These are phyloP conservation scores for Skeletonema tropicum DNA, from an alignment of 108 stramenopile species.

Conservation along the genomic window DNA sequence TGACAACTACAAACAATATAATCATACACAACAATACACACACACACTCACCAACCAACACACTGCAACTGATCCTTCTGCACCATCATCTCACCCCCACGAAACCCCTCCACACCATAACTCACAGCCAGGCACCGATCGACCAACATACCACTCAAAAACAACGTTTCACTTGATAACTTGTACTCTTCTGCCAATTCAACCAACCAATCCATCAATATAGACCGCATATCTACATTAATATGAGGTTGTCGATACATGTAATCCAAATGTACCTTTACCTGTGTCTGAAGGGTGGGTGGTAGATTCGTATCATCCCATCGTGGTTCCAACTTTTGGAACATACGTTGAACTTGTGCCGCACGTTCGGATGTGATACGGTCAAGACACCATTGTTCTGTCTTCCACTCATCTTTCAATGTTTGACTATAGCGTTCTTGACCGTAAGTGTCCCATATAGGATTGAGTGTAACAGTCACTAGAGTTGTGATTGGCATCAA, in stretches of 20 bases:
- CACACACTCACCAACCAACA: slow-evolving; percentile 60
- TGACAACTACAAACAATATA: not conserved
- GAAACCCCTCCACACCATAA: slow-evolving; percentile 8
- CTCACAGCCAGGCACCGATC: slow-evolving; percentile 71
- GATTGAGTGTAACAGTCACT: slow-evolving; percentile 2
- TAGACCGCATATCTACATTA: slow-evolving; percentile 77
- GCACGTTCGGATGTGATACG: not conserved
- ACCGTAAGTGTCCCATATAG: slow-evolving; percentile 14
- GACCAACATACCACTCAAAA: slow-evolving; percentile 69
- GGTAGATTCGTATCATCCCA: not conserved
- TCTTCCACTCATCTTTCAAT: slow-evolving; percentile 7
- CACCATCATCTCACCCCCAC: slow-evolving; percentile 15
- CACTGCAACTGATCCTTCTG: slow-evolving; percentile 57
- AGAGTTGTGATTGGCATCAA: slow-evolving; percentile 20
- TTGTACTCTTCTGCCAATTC: slow-evolving; percentile 82
- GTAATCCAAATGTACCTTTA: slow-evolving; percentile 28
- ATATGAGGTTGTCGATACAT: slow-evolving; percentile 56
- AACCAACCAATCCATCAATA: slow-evolving; percentile 91
- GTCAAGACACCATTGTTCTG: slow-evolving; percentile 26
- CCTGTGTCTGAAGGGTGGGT: not conserved
- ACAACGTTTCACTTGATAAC: slow-evolving; percentile 64
- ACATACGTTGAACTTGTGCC: not conserved
- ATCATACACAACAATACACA: not conserved
- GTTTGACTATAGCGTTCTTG: not conserved
- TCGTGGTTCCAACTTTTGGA: not conserved